phyloP scores from a whole-genome alignment of 106 monocot genomes.

The Dendrobium catenatum region DNA sequence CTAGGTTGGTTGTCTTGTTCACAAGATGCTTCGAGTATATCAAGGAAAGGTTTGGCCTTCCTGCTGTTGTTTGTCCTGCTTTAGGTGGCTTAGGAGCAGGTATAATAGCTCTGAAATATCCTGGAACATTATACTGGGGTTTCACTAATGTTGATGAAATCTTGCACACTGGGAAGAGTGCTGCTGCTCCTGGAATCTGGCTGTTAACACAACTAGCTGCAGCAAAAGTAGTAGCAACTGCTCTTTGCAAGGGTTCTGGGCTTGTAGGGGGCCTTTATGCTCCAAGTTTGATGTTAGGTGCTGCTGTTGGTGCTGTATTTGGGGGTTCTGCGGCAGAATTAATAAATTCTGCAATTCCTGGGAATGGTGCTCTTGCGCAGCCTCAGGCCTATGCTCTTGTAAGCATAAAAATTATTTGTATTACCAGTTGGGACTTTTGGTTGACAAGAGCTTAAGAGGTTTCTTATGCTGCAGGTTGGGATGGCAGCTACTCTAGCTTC shows the following conservation, averaged over 20 bases:
- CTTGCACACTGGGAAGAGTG: constrained; percentile 97
- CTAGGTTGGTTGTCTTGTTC: constrained; percentile 80
- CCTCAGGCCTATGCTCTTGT: constrained; percentile 99
- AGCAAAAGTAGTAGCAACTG: constrained; percentile 95
- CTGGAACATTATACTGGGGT: constrained; percentile 96
- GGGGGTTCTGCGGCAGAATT: constrained; percentile 94
- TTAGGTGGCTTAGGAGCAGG: constrained; percentile 98
- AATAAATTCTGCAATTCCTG: constrained; percentile 93
- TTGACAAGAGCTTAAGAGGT: not conserved
- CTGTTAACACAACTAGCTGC: constrained; percentile 86
- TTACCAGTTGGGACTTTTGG: not conserved
- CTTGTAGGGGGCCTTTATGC: constrained; percentile 99
- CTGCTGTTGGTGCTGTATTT: constrained; percentile 99
- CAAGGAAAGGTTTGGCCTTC: constrained; percentile 72
- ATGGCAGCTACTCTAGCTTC: constrained; percentile 99
- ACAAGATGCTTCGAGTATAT: constrained; percentile 79
- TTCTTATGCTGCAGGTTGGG: constrained; percentile 61
- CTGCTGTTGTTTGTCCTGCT: constrained; percentile 87
- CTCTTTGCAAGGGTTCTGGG: constrained; percentile 97
- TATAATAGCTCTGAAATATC: constrained; percentile 92
- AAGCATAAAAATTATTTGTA: constrained; percentile 14
- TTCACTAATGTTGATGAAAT: constrained; percentile 99
- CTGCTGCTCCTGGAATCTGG: constrained; percentile 99
- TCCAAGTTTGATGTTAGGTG: constrained; percentile 99
- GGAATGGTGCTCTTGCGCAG: constrained; percentile 94